phyloP scores from a whole-genome alignment of 768 basidiomycete genomes.

The Hortiboletus campestris region DNA sequence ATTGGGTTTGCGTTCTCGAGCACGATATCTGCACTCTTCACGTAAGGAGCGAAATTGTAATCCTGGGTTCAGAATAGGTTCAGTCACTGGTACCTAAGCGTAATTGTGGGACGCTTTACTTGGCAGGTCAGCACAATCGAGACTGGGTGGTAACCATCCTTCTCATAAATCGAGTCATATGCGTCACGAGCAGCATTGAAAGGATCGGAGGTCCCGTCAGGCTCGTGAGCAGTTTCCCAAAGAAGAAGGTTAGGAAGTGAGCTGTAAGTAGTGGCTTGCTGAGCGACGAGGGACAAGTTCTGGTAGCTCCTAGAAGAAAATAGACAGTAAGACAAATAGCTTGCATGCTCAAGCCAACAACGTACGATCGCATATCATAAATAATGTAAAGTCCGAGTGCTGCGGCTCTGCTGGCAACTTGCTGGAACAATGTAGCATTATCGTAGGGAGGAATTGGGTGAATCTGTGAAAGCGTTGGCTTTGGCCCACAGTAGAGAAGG shows the following conservation, averaged over 20 bases:
- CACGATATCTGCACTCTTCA: conserved; percentile 65
- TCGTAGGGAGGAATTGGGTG: conserved; percentile 71
- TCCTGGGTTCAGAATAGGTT: conserved; percentile 36
- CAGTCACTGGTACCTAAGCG: neutral
- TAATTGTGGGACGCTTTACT: conserved; percentile 1
- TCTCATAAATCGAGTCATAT: conserved; percentile 45
- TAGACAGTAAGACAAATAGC: neutral
- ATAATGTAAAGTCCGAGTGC: conserved; percentile 53
- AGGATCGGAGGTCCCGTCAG: conserved; percentile 67
- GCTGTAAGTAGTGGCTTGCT: conserved; percentile 64
- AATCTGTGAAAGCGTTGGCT: conserved; percentile 44
- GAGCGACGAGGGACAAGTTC: conserved; percentile 57
- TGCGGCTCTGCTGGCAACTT: conserved; percentile 16
- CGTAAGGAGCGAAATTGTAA: conserved; percentile 58
- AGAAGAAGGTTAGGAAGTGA: conserved; percentile 63
- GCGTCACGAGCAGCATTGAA: conserved; percentile 50
- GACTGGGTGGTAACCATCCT: conserved; percentile 60
- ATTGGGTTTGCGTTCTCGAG: conserved; percentile 45
- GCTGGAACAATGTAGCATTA: conserved; percentile 42
- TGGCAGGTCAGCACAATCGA: conserved; percentile 54
- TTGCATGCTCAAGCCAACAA: neutral
- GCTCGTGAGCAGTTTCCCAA: conserved; percentile 75
- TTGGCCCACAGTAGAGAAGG: neutral
- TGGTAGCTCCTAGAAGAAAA: conserved; percentile 47
- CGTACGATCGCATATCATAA: conserved; percentile 73